Evolutionary conservation across 768 basidiomycete genomes (phyloP), one percentile per base, ranked within the genome.

Genomic region (Suillus brevipes): DNA sequence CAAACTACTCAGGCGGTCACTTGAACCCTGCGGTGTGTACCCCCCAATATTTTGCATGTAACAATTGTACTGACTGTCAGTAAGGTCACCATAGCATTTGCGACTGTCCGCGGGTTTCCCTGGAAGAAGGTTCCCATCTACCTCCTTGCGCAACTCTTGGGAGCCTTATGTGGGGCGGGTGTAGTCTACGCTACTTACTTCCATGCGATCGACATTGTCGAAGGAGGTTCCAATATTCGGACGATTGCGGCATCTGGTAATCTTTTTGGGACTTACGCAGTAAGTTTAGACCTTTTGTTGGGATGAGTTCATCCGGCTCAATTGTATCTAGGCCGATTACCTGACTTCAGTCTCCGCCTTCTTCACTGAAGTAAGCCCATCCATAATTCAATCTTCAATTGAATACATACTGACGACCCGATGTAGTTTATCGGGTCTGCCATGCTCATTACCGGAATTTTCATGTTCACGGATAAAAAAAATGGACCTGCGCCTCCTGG

Each of bases 61-160:
- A 13, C 18, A 13, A 37, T 23, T 31, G 20, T 60, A 10, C 62
- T 64, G 61, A 62, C 28, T 34, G 16, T 16, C 9, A 20, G 28
- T 9, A 47, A 86, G 85, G 80, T 90, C 37, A 92, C 90, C 6
- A 72, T 92, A 50, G 80, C 84, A 14, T 73, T 90, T 52, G 88
- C 87, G 10, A 77, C 83, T 1, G 89, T 85, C 75, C 84, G 89
- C 68, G 85, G 83, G 43, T 91, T 92, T 75, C 89, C 90, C 0
- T 88, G 88, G 87, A 81, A 79, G 67, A 91, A 91, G 75, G 90
- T 90, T 0, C 90, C 90, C 0, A 82, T 78, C 20, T 90, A 84
- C 75, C 84, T 88, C 38, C 70, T 84, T 61, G 81, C 85, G 0
- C 88, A 89, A 72, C 49, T 86, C 28, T 68, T 88, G 64, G 88